Percentiles rank a stretch among this genome's conserved stretches.
These are phyloP conservation scores for Termitomyces sp. DNA, from an alignment of 768 basidiomycete genomes.

Conservation along the genomic window DNA sequence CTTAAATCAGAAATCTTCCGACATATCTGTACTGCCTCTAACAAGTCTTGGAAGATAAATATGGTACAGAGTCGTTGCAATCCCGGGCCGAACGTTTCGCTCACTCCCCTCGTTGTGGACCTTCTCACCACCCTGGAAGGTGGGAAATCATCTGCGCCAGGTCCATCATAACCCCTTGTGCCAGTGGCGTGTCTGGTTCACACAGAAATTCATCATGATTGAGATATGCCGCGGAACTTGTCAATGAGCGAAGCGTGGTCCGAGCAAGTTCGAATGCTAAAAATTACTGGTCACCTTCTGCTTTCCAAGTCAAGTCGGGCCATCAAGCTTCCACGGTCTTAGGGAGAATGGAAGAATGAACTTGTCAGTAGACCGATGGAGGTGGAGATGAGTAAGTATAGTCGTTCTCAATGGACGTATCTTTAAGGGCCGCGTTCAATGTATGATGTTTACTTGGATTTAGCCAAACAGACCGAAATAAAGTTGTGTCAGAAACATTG, in stretches of 20 bases:
- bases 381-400: background rate
- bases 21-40: background rate
- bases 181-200: background rate
- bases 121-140: background rate
- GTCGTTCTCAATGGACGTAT: too few species aligned
- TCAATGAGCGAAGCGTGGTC: background rate
- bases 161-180: background rate
- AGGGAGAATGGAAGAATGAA: background rate
- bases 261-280: too few species aligned
- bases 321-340: background rate
- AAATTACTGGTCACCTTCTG: background rate
- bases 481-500: too few species aligned
- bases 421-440: too few species aligned
- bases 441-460: too few species aligned
- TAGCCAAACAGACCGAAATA: too few species aligned
- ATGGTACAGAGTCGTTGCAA: background rate
- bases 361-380: background rate
- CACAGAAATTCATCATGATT: background rate
- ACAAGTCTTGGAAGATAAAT: background rate
- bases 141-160: background rate
- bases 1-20: background rate
- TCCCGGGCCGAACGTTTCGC: background rate
- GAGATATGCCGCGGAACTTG: background rate
- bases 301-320: background rate
- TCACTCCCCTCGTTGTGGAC: background rate